phyloP scores from a whole-genome alignment of 169 alveolate species.

The Eimeria necatrix region DNA sequence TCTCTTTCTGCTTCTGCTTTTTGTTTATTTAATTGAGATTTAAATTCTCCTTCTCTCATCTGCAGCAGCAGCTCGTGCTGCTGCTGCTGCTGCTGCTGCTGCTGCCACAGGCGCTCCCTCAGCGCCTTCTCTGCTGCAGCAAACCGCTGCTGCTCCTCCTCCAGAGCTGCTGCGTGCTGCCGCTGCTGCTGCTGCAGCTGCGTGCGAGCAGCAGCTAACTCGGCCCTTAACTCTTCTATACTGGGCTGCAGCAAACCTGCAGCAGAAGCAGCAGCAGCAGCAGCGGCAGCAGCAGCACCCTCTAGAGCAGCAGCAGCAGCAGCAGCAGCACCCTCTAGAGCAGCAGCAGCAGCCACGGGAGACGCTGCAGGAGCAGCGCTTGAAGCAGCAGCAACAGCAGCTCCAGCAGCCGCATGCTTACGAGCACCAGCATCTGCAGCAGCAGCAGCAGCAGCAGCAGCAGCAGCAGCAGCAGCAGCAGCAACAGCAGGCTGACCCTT shows the following conservation, averaged over 20 bases:
- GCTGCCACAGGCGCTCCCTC: background rate
- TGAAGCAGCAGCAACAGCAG: too few relatives aligned
- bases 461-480: background rate
- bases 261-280: background rate
- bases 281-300: background rate
- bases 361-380: too few relatives aligned
- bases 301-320: background rate
- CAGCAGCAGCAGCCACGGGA: too few relatives aligned
- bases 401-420: too few relatives aligned
- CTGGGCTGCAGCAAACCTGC: background rate
- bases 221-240: background rate
- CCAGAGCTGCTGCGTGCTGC: background rate
- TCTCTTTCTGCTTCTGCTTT: background rate
- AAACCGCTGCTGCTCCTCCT: background rate
- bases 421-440: too few relatives aligned
- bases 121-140: background rate
- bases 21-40: background rate
- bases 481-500: background rate
- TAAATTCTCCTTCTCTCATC: background rate
- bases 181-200: constrained; percentile 54
- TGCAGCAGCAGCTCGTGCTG: constrained; percentile 16
- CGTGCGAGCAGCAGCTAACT: background rate
- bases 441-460: constrained; percentile 8
- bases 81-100: background rate
- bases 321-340: too few relatives aligned